Conservation (phyloP, 257 asterid genomes). For the Capsicum pubescens region DNA sequence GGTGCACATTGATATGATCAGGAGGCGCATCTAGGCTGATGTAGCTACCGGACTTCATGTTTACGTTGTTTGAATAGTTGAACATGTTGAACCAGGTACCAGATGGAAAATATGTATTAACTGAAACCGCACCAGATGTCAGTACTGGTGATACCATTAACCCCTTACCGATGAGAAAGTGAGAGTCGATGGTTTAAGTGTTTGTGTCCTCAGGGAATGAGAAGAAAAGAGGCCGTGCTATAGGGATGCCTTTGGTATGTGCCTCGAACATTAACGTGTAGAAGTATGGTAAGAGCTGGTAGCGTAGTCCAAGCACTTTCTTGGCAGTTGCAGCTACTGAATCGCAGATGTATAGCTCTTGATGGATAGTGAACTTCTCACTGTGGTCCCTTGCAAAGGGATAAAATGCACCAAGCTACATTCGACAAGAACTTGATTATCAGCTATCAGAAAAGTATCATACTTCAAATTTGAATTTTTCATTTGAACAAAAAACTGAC, state of each 20-base stretch:
- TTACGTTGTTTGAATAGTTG: constrained; percentile 47
- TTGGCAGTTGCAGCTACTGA: constrained; percentile 69
- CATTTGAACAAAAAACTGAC: too few species aligned
- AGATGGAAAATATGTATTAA: constrained; percentile 61
- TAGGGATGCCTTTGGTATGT: constrained; percentile 57
- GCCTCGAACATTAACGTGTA: constrained; percentile 70
- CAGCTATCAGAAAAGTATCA: neutral
- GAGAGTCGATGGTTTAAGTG: constrained; percentile 54
- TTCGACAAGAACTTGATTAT: neutral
- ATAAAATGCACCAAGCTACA: constrained; percentile 70
- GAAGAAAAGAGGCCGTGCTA: constrained; percentile 70
- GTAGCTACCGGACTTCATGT: constrained; percentile 38
- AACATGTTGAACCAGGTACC: constrained; percentile 74
- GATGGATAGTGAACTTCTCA: constrained; percentile 35
- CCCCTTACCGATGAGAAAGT: constrained; percentile 62
- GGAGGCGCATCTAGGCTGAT: constrained; percentile 53
- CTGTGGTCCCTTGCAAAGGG: constrained; percentile 74
- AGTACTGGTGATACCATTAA: constrained; percentile 66
- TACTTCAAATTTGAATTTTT: neutral
- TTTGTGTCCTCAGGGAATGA: constrained; percentile 56
- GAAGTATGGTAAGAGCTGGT: constrained; percentile 60
- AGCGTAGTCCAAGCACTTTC: constrained; percentile 60
- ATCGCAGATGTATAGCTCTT: constrained; percentile 67
- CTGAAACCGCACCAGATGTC: constrained; percentile 43
- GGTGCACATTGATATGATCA: constrained; percentile 63